These are phyloP conservation scores for Ophiobolus disseminans DNA, from an alignment of 2,329 filamentous ascomycete species.

Conservation along the genomic window DNA sequence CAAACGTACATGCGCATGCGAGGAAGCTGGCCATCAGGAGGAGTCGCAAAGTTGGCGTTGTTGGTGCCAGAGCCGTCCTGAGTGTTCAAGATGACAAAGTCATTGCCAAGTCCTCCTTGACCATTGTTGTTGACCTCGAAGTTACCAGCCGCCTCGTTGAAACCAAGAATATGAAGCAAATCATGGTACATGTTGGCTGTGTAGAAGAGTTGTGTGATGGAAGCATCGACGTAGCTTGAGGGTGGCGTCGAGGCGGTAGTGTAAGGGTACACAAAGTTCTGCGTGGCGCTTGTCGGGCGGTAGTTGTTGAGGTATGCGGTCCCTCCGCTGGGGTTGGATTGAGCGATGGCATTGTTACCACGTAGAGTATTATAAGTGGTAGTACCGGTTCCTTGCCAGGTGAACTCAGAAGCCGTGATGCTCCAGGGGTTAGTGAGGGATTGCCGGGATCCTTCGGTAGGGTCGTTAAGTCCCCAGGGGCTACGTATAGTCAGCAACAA, in stretches of 20 bases:
- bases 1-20: slow-evolving; percentile 68
- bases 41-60: slow-evolving; percentile 66
- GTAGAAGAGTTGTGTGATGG: slow-evolving; percentile 67
- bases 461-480: slow-evolving; percentile 62
- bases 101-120: slow-evolving; percentile 59
- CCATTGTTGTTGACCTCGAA: slow-evolving; percentile 66
- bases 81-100: slow-evolving; percentile 63
- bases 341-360: slow-evolving; percentile 67
- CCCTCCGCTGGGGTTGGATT: slow-evolving; percentile 56
- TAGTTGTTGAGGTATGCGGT: slow-evolving; percentile 57
- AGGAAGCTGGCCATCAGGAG: slow-evolving; percentile 46
- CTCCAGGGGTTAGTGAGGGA: slow-evolving; percentile 60
- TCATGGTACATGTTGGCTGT: slow-evolving; percentile 67
- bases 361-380: slow-evolving; percentile 60
- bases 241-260: slow-evolving; percentile 26
- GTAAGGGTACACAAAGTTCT: slow-evolving; percentile 53
- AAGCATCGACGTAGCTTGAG: slow-evolving; percentile 59
- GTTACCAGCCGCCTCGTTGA: slow-evolving; percentile 66
- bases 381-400: slow-evolving; percentile 49
- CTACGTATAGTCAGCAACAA: slow-evolving; percentile 12
- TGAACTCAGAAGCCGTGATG: slow-evolving; percentile 55
- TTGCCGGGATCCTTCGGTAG: slow-evolving; percentile 56
- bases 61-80: slow-evolving; percentile 63
- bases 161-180: slow-evolving; percentile 64
- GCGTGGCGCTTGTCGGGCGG: slow-evolving; percentile 54